phyloP scores from a whole-genome alignment of 345 rosid species.

The Passiflora organensis region DNA sequence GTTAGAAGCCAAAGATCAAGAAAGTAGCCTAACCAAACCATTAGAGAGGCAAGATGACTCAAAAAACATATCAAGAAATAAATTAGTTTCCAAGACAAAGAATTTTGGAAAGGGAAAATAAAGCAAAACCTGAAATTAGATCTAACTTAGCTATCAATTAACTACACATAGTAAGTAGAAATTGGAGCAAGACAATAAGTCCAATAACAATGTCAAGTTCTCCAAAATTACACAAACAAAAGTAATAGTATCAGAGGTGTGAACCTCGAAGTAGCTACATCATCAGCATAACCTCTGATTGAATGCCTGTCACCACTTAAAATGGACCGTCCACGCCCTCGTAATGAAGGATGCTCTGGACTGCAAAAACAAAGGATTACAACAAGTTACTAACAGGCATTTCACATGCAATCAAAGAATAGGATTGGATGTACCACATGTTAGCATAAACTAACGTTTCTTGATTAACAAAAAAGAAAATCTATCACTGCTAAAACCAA shows the following conservation, averaged over 20 bases:
- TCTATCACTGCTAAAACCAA: too few relatives aligned
- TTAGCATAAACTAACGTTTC: background rate
- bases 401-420: background rate
- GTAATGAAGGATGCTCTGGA: slow-evolving; percentile 88
- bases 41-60: too few relatives aligned
- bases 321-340: slow-evolving; percentile 68
- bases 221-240: background rate
- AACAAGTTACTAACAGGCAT: background rate
- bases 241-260: slow-evolving; percentile 2
- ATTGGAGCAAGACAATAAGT: too few relatives aligned
- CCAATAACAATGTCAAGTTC: background rate
- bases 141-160: too few relatives aligned
- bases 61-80: too few relatives aligned
- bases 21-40: too few relatives aligned
- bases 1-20: too few relatives aligned
- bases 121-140: too few relatives aligned
- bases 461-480: too few relatives aligned
- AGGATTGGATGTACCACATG: background rate
- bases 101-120: too few relatives aligned
- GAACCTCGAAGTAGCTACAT: slow-evolving; percentile 70
- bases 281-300: slow-evolving; percentile 54
- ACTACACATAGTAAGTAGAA: too few relatives aligned
- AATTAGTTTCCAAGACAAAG: too few relatives aligned
- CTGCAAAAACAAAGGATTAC: slow-evolving; percentile 39
- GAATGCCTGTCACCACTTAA: slow-evolving; percentile 70